Evolutionary conservation across 225 moss, liverwort and hornwort species (phyloP).

Genomic region (Climacium dendroides): DNA sequence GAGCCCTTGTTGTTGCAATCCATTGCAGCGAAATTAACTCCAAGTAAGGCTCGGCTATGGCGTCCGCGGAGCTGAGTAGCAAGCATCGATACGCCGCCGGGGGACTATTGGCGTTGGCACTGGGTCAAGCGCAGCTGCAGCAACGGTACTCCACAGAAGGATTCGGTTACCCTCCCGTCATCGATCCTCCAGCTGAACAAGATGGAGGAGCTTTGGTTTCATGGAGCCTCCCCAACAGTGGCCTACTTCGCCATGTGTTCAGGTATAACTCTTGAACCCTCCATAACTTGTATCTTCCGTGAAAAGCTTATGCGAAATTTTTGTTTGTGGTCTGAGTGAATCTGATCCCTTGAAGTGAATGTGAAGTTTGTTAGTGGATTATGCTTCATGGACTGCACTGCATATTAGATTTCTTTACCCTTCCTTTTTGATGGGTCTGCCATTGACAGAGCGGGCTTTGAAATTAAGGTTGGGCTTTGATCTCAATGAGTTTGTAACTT

Average conservation of each 20-base stretch:
- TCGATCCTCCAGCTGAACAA: not conserved
- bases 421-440: not conserved
- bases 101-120: slow-evolving; percentile 49
- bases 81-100: slow-evolving; percentile 65
- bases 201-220: not conserved
- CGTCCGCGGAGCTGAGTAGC: slow-evolving; percentile 43
- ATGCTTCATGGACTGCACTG: not conserved
- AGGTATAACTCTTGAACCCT: not conserved
- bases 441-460: not conserved
- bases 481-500: not conserved
- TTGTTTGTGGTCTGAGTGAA: not conserved
- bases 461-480: not conserved
- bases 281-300: not conserved
- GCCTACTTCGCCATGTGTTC: slow-evolving; percentile 6
- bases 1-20: not conserved
- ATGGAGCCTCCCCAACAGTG: slow-evolving; percentile 34
- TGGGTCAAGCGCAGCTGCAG: slow-evolving; percentile 52
- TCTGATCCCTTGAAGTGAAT: not conserved
- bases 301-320: not conserved
- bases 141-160: slow-evolving; percentile 1
- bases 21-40: not conserved
- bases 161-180: slow-evolving; percentile 18
- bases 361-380: not conserved
- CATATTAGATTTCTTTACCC: not conserved
- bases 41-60: not conserved